Evolutionary conservation across 2,329 filamentous ascomycete species (phyloP).

Genomic region (Ophiostoma angusticollis): DNA sequence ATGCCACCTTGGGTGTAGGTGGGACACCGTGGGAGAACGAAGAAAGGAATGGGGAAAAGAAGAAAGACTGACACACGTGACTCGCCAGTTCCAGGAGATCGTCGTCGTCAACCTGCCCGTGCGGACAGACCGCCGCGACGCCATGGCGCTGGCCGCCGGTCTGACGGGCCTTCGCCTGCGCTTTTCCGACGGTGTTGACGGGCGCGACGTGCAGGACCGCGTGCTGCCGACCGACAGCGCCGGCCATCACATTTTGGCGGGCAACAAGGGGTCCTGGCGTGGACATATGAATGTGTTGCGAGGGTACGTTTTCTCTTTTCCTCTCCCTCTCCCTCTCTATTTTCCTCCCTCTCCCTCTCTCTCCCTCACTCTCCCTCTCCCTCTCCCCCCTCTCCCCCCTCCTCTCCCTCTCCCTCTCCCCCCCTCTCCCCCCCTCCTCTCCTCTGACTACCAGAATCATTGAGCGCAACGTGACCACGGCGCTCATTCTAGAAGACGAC

Average conservation of each 20-base stretch:
- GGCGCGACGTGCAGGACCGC: constrained; percentile 25
- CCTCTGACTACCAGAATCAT: constrained; percentile 25
- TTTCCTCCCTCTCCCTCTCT: too few relatives aligned
- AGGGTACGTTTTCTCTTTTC: too few relatives aligned
- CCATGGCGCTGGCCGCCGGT: constrained; percentile 33
- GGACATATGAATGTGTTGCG: constrained; percentile 28
- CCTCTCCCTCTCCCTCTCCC: too few relatives aligned
- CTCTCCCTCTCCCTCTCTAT: too few relatives aligned
- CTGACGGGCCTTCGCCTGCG: constrained; percentile 31
- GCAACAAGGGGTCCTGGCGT: constrained; percentile 26
- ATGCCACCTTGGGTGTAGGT: constrained; percentile 1
- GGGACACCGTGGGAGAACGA: too few relatives aligned
- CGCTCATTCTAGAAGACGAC: constrained; percentile 43
- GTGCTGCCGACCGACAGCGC: constrained; percentile 22
- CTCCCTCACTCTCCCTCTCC: too few relatives aligned
- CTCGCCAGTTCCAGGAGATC: constrained; percentile 35
- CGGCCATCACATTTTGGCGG: constrained; percentile 20
- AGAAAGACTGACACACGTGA: too few relatives aligned
- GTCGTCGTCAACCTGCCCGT: constrained; percentile 38
- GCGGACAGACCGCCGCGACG: constrained; percentile 37
- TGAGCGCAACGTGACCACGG: constrained; percentile 30
- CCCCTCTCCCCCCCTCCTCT: too few relatives aligned
- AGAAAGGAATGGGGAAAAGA: too few relatives aligned
- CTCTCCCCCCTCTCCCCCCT: too few relatives aligned
- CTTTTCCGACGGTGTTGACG: constrained; percentile 33